phyloP scores from a whole-genome alignment of 2,329 filamentous ascomycete species.

The Ascochyta lentis region DNA sequence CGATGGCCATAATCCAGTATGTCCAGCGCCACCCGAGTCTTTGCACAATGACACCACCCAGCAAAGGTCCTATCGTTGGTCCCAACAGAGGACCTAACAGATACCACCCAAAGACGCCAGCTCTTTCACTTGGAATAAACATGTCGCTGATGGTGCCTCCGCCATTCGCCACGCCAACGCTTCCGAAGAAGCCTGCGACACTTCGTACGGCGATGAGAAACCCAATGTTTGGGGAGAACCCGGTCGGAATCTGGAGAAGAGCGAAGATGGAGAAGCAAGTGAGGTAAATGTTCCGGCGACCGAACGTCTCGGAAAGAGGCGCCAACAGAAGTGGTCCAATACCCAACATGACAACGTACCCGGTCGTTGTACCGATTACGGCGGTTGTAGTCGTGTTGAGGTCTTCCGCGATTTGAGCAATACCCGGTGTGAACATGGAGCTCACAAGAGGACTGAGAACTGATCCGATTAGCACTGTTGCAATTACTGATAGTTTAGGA shows the following conservation, averaged over 20 bases:
- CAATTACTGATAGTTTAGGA: background rate
- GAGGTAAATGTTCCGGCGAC: slow-evolving; percentile 54
- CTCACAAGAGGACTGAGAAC: slow-evolving; percentile 57
- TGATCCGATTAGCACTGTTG: slow-evolving; percentile 16
- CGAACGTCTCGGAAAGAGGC: slow-evolving; percentile 57
- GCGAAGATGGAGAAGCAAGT: slow-evolving; percentile 55
- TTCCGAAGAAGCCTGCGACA: slow-evolving; percentile 58
- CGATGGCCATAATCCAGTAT: slow-evolving; percentile 56
- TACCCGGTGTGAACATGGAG: slow-evolving; percentile 61
- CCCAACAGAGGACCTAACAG: slow-evolving; percentile 54
- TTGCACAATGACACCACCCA: slow-evolving; percentile 55
- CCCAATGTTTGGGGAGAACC: slow-evolving; percentile 56
- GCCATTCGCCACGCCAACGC: slow-evolving; percentile 59
- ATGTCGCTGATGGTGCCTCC: slow-evolving; percentile 61
- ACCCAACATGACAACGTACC: slow-evolving; percentile 59
- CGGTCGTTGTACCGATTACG: slow-evolving; percentile 59
- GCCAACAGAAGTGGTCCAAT: slow-evolving; percentile 56
- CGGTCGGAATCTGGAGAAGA: slow-evolving; percentile 56
- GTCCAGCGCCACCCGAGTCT: slow-evolving; percentile 56
- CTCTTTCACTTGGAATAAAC: slow-evolving; percentile 56
- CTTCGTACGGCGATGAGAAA: slow-evolving; percentile 55
- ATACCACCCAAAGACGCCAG: slow-evolving; percentile 56
- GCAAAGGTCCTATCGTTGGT: slow-evolving; percentile 51
- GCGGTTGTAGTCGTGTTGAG: slow-evolving; percentile 50
- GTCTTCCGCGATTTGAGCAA: slow-evolving; percentile 57